Evolutionary conservation across 202 grass and related monocot genomes (phyloP).

Genomic region (Eragrostis tef): DNA sequence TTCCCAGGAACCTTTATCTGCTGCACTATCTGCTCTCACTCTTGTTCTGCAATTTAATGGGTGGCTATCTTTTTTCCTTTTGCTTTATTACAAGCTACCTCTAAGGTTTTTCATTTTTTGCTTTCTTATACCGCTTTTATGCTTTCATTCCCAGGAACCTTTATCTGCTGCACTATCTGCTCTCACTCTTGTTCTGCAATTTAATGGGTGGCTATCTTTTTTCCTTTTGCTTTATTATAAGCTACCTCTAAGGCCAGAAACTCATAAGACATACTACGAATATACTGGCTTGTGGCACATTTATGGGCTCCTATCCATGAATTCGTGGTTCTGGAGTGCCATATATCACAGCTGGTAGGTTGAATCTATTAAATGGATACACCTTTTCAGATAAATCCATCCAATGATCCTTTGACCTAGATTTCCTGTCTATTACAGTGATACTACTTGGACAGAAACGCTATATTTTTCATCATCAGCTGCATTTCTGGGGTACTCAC

Average conservation of each 20-base stretch:
- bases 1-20: conserved; percentile 80
- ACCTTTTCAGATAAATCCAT: background rate
- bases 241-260: conserved; percentile 72
- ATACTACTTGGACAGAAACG: conserved; percentile 77
- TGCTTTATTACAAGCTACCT: conserved; percentile 81
- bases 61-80: conserved; percentile 87
- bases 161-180: conserved; percentile 80
- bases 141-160: conserved; percentile 65
- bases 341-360: conserved; percentile 90
- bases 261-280: conserved; percentile 77
- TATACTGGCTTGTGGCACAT: conserved; percentile 91
- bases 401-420: background rate
- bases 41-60: conserved; percentile 87
- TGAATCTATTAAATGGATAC: background rate
- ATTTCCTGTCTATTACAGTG: conserved; percentile 54
- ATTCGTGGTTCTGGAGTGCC: conserved; percentile 93
- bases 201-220: conserved; percentile 92
- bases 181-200: conserved; percentile 77
- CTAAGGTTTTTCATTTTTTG: conserved; percentile 39
- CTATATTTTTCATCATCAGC: conserved; percentile 71
- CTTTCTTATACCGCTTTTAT: background rate
- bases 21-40: conserved; percentile 74
- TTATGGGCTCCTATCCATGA: conserved; percentile 79
- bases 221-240: conserved; percentile 83
- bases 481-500: conserved; percentile 77